Evolutionary conservation across 2,329 filamentous ascomycete genomes (phyloP).

Genomic region (Talaromyces sp.): DNA sequence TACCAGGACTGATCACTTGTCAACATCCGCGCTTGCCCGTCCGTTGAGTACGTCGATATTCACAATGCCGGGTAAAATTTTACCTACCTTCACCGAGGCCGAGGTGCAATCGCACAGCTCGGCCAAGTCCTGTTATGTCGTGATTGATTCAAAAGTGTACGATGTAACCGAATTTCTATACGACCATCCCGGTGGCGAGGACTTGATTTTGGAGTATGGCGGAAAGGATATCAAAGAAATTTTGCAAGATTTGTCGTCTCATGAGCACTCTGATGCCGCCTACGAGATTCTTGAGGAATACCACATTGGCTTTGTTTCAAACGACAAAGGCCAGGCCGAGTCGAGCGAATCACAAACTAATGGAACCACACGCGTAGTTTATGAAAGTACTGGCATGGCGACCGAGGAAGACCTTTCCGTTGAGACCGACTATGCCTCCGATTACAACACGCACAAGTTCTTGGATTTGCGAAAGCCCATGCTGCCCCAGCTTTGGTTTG

Average conservation of each 20-base stretch:
- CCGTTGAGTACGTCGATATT: background rate
- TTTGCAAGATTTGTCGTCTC: conserved; percentile 75
- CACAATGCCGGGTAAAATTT: conserved; percentile 70
- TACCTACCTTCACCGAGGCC: conserved; percentile 74
- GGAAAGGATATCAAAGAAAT: conserved; percentile 82
- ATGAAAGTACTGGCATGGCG: conserved; percentile 74
- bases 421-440: conserved; percentile 69
- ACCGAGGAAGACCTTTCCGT: conserved; percentile 78
- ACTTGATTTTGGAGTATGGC: conserved; percentile 82
- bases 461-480: conserved; percentile 81
- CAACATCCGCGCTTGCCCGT: background rate
- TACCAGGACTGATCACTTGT: background rate
- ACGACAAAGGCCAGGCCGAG: conserved; percentile 26
- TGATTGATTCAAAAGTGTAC: conserved; percentile 83
- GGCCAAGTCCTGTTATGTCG: conserved; percentile 84
- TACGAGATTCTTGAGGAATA: conserved; percentile 91
- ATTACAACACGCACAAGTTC: conserved; percentile 91
- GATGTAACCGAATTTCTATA: conserved; percentile 89
- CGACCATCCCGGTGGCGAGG: conserved; percentile 83
- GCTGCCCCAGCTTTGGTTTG: conserved; percentile 79
- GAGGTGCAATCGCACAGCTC: conserved; percentile 80
- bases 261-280: conserved; percentile 83
- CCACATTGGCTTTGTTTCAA: conserved; percentile 69
- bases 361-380: conserved; percentile 35
- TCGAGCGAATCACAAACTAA: conserved; percentile 43